Percentiles rank a stretch among this genome's conserved stretches.
These are phyloP conservation scores for Cornus florida DNA, from an alignment of 148 eudicot genomes.

Conservation along the genomic window DNA sequence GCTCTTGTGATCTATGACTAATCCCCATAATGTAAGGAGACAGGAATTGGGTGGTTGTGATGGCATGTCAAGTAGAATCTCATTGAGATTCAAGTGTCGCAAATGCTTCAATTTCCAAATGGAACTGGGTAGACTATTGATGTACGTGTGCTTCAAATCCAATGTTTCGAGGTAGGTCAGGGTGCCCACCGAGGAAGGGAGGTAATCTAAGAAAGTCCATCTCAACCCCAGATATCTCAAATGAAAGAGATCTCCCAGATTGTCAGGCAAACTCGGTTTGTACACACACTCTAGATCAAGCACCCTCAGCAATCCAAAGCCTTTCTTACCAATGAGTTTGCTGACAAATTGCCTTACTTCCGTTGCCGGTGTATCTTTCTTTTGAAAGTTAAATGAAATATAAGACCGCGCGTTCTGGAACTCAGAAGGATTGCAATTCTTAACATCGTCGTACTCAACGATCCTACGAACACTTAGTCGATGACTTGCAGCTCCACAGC, in stretches of 20 bases:
- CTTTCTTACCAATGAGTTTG: slow-evolving; percentile 20
- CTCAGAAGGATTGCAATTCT: slow-evolving; percentile 2
- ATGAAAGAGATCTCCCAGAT: slow-evolving; percentile 39
- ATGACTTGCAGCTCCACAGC: background rate
- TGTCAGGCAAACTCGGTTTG: slow-evolving; percentile 47
- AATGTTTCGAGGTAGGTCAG: slow-evolving; percentile 46
- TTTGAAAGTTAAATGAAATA: slow-evolving; percentile 36
- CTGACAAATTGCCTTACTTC: slow-evolving; percentile 39
- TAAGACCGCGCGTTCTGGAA: slow-evolving; percentile 34
- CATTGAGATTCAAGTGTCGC: slow-evolving; percentile 44
- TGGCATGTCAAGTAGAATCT: slow-evolving; percentile 24
- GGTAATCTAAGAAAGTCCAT: slow-evolving; percentile 49
- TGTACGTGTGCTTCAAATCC: slow-evolving; percentile 50
- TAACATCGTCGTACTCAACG: slow-evolving; percentile 28
- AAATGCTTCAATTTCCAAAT: slow-evolving; percentile 44
- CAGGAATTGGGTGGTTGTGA: background rate
- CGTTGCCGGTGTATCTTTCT: slow-evolving; percentile 44
- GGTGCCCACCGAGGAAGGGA: slow-evolving; percentile 44
- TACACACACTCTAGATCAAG: slow-evolving; percentile 55
- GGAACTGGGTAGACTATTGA: slow-evolving; percentile 39
- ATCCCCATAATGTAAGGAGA: slow-evolving; percentile 31
- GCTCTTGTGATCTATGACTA: slow-evolving; percentile 27
- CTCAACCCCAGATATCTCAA: slow-evolving; percentile 56
- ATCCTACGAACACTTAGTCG: slow-evolving; percentile 27
- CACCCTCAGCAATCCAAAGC: slow-evolving; percentile 43